A percentile compares a stretch with the other conserved stretches of the same genome.
These are phyloP conservation scores for Geum urbanum DNA, from an alignment of 306 rosid genomes.

Conservation along the genomic window DNA sequence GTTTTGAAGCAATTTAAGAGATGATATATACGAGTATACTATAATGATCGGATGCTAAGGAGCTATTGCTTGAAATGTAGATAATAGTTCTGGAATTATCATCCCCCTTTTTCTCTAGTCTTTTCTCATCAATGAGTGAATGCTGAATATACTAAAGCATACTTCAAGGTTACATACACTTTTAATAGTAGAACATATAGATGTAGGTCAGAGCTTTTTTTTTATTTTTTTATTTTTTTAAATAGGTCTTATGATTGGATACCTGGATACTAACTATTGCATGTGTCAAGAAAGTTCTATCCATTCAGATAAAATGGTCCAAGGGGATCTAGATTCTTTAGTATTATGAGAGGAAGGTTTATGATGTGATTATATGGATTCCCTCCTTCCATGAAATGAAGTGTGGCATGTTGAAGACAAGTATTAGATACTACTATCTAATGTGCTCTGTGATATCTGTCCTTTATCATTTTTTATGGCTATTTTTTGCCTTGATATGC, in stretches of 20 bases:
- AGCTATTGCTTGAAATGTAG: neutral
- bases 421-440: conserved; percentile 5
- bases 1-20: neutral
- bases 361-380: neutral
- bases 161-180: neutral
- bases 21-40: neutral
- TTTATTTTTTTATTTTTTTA: neutral
- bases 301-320: neutral
- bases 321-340: neutral
- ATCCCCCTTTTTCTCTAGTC: neutral
- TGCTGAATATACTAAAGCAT: neutral
- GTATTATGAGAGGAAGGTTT: neutral
- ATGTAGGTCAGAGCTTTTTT: neutral
- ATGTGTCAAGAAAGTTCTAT: neutral
- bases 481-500: neutral
- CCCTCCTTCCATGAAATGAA: neutral
- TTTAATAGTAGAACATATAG: neutral
- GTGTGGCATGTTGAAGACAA: neutral
- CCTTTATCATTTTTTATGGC: conserved; percentile 1
- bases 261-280: no score
- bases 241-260: neutral
- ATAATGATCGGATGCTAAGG: neutral
- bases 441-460: neutral
- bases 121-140: neutral
- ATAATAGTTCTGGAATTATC: neutral